Conservation (phyloP, 1,139 yeast species). For the Chernovozyma aurita region DNA sequence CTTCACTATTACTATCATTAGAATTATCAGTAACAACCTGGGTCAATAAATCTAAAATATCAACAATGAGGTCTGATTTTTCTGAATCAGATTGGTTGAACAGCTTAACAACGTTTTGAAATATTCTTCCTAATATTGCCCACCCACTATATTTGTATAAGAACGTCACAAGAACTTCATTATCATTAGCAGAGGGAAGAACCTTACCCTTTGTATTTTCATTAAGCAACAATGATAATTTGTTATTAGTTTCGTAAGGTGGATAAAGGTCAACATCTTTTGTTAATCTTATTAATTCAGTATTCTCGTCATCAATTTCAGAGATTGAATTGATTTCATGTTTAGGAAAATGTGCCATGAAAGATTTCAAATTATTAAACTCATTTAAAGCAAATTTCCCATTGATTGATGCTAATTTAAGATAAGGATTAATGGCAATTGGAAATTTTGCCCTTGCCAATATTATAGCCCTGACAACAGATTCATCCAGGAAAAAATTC, state of each 20-base stretch:
- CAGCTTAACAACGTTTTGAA: conserved; percentile 55
- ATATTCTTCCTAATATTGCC: conserved; percentile 74
- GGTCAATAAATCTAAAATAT: conserved; percentile 49
- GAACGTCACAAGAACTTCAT: conserved; percentile 58
- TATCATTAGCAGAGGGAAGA: conserved; percentile 42
- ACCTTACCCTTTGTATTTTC: conserved; percentile 70
- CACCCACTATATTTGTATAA: conserved; percentile 78
- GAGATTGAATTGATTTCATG: conserved; percentile 34
- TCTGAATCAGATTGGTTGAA: conserved; percentile 31
- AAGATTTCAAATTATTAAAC: conserved; percentile 55
- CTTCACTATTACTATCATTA: conserved; percentile 36
- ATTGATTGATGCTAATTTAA: conserved; percentile 58
- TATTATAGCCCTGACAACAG: conserved; percentile 52
- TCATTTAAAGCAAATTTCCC: conserved; percentile 66
- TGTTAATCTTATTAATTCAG: conserved; percentile 45
- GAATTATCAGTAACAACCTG: conserved; percentile 46
- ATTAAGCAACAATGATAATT: conserved; percentile 39
- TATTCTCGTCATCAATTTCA: conserved; percentile 48
- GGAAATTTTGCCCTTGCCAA: conserved; percentile 75
- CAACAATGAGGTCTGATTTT: conserved; percentile 36
- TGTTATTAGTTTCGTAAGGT: conserved; percentile 45
- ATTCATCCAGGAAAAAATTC: conserved; percentile 52
- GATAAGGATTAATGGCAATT: conserved; percentile 55
- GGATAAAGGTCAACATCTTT: conserved; percentile 41
- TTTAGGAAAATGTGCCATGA: conserved; percentile 43